Base-by-base conservation (phyloP, 805 yeast genomes). In the Jamesozyma spencerorum region DNA sequence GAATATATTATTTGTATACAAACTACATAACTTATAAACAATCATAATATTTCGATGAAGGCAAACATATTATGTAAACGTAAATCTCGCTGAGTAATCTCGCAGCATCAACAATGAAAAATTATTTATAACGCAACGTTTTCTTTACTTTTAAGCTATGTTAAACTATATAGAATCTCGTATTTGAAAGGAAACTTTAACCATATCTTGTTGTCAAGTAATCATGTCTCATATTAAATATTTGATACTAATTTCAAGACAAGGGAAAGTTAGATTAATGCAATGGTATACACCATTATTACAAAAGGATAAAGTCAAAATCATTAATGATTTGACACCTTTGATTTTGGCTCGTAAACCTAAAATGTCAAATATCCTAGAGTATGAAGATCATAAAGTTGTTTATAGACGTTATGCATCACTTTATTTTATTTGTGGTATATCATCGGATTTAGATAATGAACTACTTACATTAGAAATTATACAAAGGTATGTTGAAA, bases 351-450 rank as follows among this genome's bases (percentile, higher is more conserved):
- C 86, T 11, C 72, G 99, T 47, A 75, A 94, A 45, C 82, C 94
- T 24, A 87, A 85, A 63, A 90, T 92, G 97, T 88, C 97, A 64
- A 90, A 87, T 60, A 87, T 88, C 41, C 66, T 88, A 36, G 97
- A 88, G 59, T 84, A 85, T 59, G 79, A 79, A 48, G 74, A 71
- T 43, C 69, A 56, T 39, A 92, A 90, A 61, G 77, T 94, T 13
- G 85, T 90, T 4, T 92, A 92, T 60, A 73, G 95, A 50, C 72
- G 97, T 48, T 92, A 92, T 57, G 98, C 98, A 1, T 85, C 95
- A 36, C 67, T 92, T 42, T 92, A 85, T 53, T 92, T 92, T 63
- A 74, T 92, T 36, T 82, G 85, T 30, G 96, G 95, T 0, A 77
- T 88, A 20, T 50, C 51, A 7, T 48, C 51, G 6, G 58, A 51